These are phyloP conservation scores for Yarrowia divulgata DNA, from an alignment of 805 yeast genomes.

Conservation along the genomic window DNA sequence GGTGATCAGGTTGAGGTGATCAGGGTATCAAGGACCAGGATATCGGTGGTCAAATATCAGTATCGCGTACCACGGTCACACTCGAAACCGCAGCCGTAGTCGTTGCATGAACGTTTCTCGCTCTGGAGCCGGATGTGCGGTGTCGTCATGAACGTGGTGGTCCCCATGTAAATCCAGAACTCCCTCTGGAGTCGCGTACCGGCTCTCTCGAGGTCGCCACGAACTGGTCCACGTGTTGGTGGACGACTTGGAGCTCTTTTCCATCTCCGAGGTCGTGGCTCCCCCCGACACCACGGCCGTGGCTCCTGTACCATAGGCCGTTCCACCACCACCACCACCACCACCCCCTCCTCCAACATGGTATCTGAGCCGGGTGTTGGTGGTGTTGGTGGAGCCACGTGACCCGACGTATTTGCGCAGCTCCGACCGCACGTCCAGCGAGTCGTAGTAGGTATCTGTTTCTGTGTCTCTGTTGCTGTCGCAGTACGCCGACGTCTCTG, in stretches of 20 bases:
- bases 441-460: constrained; percentile 16
- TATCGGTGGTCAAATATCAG: too few relatives aligned
- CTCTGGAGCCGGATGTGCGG: neutral
- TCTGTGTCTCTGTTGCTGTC: neutral
- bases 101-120: constrained; percentile 17
- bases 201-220: constrained; percentile 11
- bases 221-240: constrained; percentile 4
- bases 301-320: neutral
- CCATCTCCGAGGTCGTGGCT: neutral
- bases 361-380: constrained; percentile 16
- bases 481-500: neutral
- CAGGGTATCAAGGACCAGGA: too few relatives aligned
- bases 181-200: neutral
- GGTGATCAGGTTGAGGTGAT: too few relatives aligned
- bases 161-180: neutral
- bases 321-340: too few relatives aligned
- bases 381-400: constrained; percentile 16
- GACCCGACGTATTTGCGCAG: constrained; percentile 18
- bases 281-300: neutral
- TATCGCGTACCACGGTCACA: neutral
- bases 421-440: constrained; percentile 6
- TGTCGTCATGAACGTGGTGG: neutral
- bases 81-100: neutral
- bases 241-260: constrained; percentile 4
- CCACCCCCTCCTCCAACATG: too few relatives aligned